Base-by-base conservation (phyloP, 2,329 filamentous ascomycete genomes). In the Monosporascus sp. region DNA sequence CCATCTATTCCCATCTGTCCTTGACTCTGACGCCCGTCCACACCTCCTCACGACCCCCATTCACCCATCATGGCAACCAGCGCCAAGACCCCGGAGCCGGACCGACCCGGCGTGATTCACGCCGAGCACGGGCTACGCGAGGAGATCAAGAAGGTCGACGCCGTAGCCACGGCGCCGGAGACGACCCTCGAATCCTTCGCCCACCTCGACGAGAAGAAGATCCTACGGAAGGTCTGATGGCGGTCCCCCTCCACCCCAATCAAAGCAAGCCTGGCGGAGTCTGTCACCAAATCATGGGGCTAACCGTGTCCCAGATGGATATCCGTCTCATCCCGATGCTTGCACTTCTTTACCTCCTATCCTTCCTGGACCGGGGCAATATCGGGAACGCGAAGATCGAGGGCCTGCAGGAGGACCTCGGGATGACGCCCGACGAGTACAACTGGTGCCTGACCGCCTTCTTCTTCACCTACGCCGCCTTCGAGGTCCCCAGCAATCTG, bases 391-490 rank as follows among this genome's bases (percentile, higher is more conserved):
- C 86, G 14, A 88, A 87, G 67, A 85, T 88, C 50, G 78, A 79
- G 60, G 78, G 77, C 1, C 69, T 82, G 1, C 72, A 77, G 44
- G 72, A 82, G 54, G 75, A 79, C 51, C 65, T 81, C 17, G 56
- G 77, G 15, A 82, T 92, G 75, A 80, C 78, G 0, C 68, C 79
- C 5, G 77, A 82, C 53, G 79, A 91, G 65, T 94, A 91, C 70
- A 92, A 91, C 68, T 77, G 82, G 62, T 65, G 83, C 48, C 75
- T 87, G 6, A 78, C 77, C 5, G 81, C 91, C 56, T 94, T 95
- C 75, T 94, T 93, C 75, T 82, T 93, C 58, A 86, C 86, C 2
- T 95, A 94, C 65, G 78, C 87, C 2, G 75, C 87, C 20, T 90
- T 90, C 58, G 89, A 93, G 65, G 81, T 87, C 0, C 74, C 89